These are phyloP conservation scores for Capsella bursapastoris DNA, from an alignment of 345 rosid genomes.

Conservation along the genomic window DNA sequence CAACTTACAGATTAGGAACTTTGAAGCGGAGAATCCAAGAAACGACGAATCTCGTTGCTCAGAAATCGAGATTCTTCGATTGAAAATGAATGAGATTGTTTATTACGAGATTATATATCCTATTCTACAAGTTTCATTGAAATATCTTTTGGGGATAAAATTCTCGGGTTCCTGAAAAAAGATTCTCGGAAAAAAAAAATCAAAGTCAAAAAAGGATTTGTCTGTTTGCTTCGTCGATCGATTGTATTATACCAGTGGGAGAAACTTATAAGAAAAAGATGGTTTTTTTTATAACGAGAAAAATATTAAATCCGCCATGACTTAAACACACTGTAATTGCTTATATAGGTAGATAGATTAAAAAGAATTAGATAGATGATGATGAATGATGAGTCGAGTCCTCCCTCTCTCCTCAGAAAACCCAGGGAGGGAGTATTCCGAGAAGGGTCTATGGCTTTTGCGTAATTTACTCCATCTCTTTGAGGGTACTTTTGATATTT, in stretches of 20 bases:
- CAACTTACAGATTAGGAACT: slow-evolving; percentile 41
- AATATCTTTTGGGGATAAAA: background rate
- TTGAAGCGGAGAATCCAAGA: slow-evolving; percentile 34
- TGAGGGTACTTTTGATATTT: too few relatives aligned
- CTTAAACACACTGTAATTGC: slow-evolving; percentile 36
- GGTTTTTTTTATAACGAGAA: slow-evolving; percentile 27
- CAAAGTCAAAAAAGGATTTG: slow-evolving; percentile 6
- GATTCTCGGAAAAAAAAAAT: background rate
- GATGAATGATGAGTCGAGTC: background rate
- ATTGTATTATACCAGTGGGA: slow-evolving; percentile 25
- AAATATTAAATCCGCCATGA: slow-evolving; percentile 40
- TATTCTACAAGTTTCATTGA: slow-evolving; percentile 16
- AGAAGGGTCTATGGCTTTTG: slow-evolving; percentile 29
- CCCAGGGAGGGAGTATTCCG: slow-evolving; percentile 38
- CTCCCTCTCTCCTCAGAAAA: background rate
- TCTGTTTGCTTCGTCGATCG: slow-evolving; percentile 31
- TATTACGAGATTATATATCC: background rate
- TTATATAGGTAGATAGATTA: slow-evolving; percentile 27
- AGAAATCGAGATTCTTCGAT: slow-evolving; percentile 24
- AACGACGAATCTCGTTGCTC: slow-evolving; percentile 35
- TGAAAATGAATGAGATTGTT: background rate
- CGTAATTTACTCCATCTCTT: background rate
- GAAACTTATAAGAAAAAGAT: slow-evolving; percentile 20
- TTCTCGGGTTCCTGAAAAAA: slow-evolving; percentile 14
- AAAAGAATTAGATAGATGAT: background rate